These are phyloP conservation scores for Boletus eberwhitei DNA, from an alignment of 768 basidiomycete species.

Conservation along the genomic window DNA sequence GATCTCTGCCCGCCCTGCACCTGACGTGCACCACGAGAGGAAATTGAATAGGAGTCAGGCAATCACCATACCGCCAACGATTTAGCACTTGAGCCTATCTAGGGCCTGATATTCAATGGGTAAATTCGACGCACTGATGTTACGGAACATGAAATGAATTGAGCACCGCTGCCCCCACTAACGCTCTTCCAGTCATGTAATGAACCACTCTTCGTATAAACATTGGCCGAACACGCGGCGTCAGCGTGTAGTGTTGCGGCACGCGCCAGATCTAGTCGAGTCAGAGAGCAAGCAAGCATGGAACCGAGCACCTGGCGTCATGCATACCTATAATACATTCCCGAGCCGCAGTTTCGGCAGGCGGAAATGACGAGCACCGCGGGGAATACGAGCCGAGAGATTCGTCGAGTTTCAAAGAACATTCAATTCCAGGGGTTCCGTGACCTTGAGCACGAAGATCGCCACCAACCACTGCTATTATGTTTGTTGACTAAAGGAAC, in stretches of 20 bases:
- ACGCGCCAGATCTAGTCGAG: neutral
- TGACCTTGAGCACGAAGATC: neutral
- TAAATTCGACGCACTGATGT: neutral
- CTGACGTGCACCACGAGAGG: neutral
- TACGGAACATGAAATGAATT: no score
- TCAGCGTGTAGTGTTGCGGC: neutral
- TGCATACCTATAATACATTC: neutral
- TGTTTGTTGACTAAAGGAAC: neutral
- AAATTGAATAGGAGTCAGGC: neutral
- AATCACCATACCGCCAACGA: neutral
- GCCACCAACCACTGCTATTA: no score
- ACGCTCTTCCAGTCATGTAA: no score
- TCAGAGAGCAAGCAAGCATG: neutral
- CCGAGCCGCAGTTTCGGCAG: neutral
- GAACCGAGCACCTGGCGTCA: neutral
- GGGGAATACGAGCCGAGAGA: neutral
- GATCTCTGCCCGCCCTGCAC: neutral
- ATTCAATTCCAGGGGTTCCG: neutral
- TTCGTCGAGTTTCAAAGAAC: no score
- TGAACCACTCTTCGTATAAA: neutral
- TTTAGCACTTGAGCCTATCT: neutral
- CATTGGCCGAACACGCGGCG: neutral
- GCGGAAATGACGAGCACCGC: neutral
- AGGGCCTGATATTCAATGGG: neutral
- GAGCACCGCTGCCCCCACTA: neutral